These are phyloP conservation scores for Phytophthora pinifolia DNA, from an alignment of 352 stramenopile species.

Conservation along the genomic window DNA sequence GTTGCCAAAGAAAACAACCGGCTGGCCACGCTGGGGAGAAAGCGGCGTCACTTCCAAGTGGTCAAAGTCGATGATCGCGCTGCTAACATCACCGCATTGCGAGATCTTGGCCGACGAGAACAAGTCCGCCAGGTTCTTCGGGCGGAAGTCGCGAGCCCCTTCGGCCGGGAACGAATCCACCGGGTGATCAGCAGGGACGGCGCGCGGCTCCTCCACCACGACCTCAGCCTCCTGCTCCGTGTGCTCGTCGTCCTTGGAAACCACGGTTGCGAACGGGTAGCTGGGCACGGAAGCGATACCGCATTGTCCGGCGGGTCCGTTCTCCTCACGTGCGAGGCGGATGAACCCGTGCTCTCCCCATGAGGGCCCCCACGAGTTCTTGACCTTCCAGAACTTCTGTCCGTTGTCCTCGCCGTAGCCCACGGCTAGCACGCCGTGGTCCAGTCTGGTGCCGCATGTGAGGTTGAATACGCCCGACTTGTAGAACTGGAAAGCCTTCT, in stretches of 20 bases:
- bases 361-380: conserved; percentile 91
- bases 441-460: conserved; percentile 64
- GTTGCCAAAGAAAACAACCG: conserved; percentile 69
- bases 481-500: conserved; percentile 83
- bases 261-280: conserved; percentile 55
- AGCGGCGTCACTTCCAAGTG: conserved; percentile 64
- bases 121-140: conserved; percentile 34
- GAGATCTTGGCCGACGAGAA: conserved; percentile 76
- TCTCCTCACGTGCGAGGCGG: conserved; percentile 72
- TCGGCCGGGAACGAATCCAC: conserved; percentile 35
- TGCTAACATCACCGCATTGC: conserved; percentile 73
- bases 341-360: conserved; percentile 93
- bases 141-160: conserved; percentile 30
- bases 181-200: conserved; percentile 11
- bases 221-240: conserved; percentile 4
- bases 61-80: conserved; percentile 65
- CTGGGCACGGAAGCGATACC: conserved; percentile 90
- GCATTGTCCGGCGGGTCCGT: conserved; percentile 94
- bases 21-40: conserved; percentile 74
- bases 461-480: conserved; percentile 70
- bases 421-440: conserved; percentile 94
- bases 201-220: conserved; percentile 11
- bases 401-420: conserved; percentile 90
- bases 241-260: conserved; percentile 21
- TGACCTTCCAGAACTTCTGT: conserved; percentile 93